Evolutionary conservation across 352 stramenopile genomes (phyloP).

Genomic region (Phytophthora nicotianae): DNA sequence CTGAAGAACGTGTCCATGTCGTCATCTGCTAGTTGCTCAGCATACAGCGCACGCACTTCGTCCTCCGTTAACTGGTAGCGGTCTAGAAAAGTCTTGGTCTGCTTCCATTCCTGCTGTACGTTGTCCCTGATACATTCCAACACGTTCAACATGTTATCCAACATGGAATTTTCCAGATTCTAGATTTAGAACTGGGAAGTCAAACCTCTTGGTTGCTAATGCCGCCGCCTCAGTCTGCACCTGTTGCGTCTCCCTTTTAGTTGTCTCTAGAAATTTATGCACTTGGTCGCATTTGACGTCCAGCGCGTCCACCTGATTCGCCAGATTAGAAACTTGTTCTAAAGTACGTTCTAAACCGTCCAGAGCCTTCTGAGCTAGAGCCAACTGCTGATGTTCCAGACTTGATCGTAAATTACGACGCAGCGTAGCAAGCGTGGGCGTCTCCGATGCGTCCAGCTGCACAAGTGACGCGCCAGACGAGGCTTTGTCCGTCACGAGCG

Average conservation of each 20-base stretch:
- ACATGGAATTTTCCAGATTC: constrained; percentile 6
- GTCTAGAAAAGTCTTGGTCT: constrained; percentile 64
- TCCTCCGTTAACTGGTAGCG: constrained; percentile 75
- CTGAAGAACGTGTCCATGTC: constrained; percentile 69
- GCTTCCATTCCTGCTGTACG: constrained; percentile 52
- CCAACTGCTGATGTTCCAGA: constrained; percentile 61
- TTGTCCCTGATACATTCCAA: constrained; percentile 36
- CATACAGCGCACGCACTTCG: constrained; percentile 65
- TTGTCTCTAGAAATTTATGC: constrained; percentile 61
- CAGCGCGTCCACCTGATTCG: constrained; percentile 44
- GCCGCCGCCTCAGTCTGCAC: constrained; percentile 59
- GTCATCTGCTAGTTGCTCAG: constrained; percentile 40
- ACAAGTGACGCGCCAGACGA: constrained; percentile 27
- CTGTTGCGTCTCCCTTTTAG: constrained; percentile 69
- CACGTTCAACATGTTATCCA: not conserved
- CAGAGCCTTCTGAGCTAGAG: constrained; percentile 53
- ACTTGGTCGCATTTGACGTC: constrained; percentile 55
- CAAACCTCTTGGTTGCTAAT: constrained; percentile 52
- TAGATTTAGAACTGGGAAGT: constrained; percentile 1
- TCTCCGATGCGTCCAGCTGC: constrained; percentile 26
- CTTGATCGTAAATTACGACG: constrained; percentile 50
- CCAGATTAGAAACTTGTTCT: constrained; percentile 42
- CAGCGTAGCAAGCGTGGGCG: constrained; percentile 45
- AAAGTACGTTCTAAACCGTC: constrained; percentile 49
- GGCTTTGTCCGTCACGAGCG: constrained; percentile 44